Conservation (phyloP, 768 basidiomycete genomes). For the Suillus hirtellus region DNA sequence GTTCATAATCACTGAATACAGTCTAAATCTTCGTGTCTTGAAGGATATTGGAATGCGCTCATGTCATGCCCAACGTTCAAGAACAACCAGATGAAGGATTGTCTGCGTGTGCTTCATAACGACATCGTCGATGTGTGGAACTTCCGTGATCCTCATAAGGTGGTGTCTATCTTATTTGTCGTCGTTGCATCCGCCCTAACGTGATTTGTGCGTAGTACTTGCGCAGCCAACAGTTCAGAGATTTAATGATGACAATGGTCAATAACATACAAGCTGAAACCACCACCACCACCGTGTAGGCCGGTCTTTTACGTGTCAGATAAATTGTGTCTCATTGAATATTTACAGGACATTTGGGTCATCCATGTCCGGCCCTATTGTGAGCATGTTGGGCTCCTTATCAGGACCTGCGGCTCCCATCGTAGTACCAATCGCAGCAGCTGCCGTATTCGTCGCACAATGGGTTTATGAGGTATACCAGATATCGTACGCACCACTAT, state of each 20-base stretch:
- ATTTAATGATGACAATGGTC: no score
- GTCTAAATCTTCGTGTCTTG: neutral
- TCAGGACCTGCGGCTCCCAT: constrained; percentile 5
- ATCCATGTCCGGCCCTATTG: neutral
- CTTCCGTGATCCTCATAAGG: constrained; percentile 13
- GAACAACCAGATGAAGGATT: neutral
- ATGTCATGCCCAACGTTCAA: constrained; percentile 14
- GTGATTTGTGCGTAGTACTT: no score
- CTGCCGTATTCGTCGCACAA: neutral
- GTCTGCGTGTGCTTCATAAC: constrained; percentile 18
- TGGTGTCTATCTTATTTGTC: no score
- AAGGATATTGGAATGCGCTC: constrained; percentile 23
- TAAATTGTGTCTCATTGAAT: neutral
- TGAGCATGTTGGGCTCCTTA: neutral
- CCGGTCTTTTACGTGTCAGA: no score
- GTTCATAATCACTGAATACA: neutral
- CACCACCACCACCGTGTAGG: no score
- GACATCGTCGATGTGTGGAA: constrained; percentile 25
- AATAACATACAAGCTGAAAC: no score
- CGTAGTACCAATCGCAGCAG: neutral
- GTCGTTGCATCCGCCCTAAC: no score
- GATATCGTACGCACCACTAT: neutral
- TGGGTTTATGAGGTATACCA: constrained; percentile 6
- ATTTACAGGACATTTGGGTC: neutral
- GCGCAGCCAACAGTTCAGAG: no score